phyloP scores from a whole-genome alignment of 2,329 filamentous ascomycete species.

The Pseudogymnoascus destructans region DNA sequence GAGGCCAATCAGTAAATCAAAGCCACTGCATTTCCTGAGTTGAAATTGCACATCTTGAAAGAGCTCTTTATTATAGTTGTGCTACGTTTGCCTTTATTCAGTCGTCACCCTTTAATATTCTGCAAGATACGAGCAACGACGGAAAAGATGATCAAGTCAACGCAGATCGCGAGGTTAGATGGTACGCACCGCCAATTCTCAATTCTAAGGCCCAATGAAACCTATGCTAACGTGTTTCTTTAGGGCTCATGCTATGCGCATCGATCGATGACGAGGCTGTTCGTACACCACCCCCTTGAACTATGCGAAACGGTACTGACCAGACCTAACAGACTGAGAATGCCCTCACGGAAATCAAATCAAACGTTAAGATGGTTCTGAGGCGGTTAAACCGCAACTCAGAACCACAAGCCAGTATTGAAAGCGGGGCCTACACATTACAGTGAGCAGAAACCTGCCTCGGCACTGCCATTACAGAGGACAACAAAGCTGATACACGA shows the following conservation, averaged over 20 bases:
- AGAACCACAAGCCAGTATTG: slow-evolving; percentile 83
- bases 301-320: not conserved
- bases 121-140: not conserved
- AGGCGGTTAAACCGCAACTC: slow-evolving; percentile 79
- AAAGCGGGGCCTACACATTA: slow-evolving; percentile 67
- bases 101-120: not conserved
- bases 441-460: slow-evolving; percentile 46
- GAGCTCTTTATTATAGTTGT: not conserved
- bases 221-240: slow-evolving; percentile 11
- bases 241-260: slow-evolving; percentile 87
- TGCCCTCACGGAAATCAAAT: slow-evolving; percentile 75
- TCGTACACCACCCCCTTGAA: slow-evolving; percentile 17
- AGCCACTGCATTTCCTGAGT: slow-evolving; percentile 9
- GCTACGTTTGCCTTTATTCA: not conserved
- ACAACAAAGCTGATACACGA: not conserved
- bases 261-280: slow-evolving; percentile 85
- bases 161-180: slow-evolving; percentile 86
- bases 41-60: slow-evolving; percentile 11
- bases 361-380: slow-evolving; percentile 80
- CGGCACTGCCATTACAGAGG: not conserved
- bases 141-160: slow-evolving; percentile 60
- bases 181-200: slow-evolving; percentile 37
- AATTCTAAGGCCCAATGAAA: not conserved
- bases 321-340: slow-evolving; percentile 42
- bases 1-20: not conserved